phyloP scores from a whole-genome alignment of 164 flowering plant genomes.

The Kingdonia uniflora region DNA sequence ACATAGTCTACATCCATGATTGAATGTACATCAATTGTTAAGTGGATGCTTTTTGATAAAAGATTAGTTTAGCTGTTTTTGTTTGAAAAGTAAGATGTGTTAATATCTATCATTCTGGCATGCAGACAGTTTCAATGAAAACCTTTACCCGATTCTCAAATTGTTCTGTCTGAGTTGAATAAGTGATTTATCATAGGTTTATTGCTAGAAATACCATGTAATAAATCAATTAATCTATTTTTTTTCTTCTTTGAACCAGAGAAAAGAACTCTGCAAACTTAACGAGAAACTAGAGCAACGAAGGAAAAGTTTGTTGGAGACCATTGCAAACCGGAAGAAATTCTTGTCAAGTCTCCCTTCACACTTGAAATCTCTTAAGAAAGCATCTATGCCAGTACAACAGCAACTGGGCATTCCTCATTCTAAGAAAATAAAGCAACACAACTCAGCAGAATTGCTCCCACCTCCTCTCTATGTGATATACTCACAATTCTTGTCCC shows the following conservation, averaged over 20 bases:
- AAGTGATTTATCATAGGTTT: too few species aligned
- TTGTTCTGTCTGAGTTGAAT: too few species aligned
- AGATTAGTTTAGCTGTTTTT: too few species aligned
- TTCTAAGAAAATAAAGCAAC: slow-evolving; percentile 81
- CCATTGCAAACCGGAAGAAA: slow-evolving; percentile 75
- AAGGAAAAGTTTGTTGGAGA: slow-evolving; percentile 62
- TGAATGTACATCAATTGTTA: too few species aligned
- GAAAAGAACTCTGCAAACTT: slow-evolving; percentile 81
- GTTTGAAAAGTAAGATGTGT: too few species aligned
- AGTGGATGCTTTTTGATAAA: too few species aligned
- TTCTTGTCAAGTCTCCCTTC: slow-evolving; percentile 94
- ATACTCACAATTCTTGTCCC: slow-evolving; percentile 83
- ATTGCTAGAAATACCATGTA: too few species aligned
- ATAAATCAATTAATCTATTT: not conserved
- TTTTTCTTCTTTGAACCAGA: slow-evolving; percentile 31
- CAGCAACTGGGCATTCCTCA: slow-evolving; percentile 74
- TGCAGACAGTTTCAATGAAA: too few species aligned
- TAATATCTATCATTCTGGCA: too few species aligned
- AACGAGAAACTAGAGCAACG: slow-evolving; percentile 60
- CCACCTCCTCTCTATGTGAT: slow-evolving; percentile 90
- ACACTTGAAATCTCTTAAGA: slow-evolving; percentile 88
- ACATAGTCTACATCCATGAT: too few species aligned
- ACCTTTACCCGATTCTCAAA: too few species aligned
- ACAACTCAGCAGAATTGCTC: slow-evolving; percentile 74
- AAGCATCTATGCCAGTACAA: slow-evolving; percentile 95